Base-by-base conservation (phyloP, 2,329 filamentous ascomycete species). In the Hymenoscyphus albidus region DNA sequence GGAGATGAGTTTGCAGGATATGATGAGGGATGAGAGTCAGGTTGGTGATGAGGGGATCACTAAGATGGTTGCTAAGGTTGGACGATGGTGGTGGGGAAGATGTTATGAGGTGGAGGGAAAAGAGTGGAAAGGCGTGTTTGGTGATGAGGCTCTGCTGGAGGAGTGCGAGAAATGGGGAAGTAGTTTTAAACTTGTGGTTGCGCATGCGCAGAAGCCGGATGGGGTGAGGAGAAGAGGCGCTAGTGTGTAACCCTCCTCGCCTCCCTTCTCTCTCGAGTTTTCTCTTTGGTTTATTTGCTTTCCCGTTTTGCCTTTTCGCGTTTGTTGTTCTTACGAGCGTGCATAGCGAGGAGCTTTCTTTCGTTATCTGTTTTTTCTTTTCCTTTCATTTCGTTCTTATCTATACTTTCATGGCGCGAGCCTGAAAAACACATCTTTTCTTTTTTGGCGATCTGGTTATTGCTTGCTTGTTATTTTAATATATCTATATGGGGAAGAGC, bases 51-150 rank as follows among this genome's bases (percentile, higher is more conserved):
- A 93, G 73, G 89, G 87, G 69, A 97, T 98, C 74, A 92, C 92
- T 14, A 93, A 92, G 74, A 96, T 96, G 83, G 93, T 98, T 27
- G 90, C 93, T 16, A 89, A 88, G 68, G 94, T 98, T 12, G 94
- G 93, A 1, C 85, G 95, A 55, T 98, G 94, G 92, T 99, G 95
- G 95, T 98, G 97, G 77, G 91, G 87, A 10, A 87, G 90, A 61
- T 97, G 94, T 80, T 98, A 97, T 76, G 94, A 97, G 77, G 86
- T 84, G 64, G 82, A 1, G 6, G 31, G 14, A n/a, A 57, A 7
- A 31, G 55, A 27, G 13, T n/a, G 35, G 2, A 18, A 77, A 65
- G 89, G 90, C 75, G 91, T 98, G 70, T 98, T 93, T 89, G 84
- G 82, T 58, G 90, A 97, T 74, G 85, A 83, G 63, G 83, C 83